phyloP scores from a whole-genome alignment of 108 stramenopile species.

The Cyclotella baltica region DNA sequence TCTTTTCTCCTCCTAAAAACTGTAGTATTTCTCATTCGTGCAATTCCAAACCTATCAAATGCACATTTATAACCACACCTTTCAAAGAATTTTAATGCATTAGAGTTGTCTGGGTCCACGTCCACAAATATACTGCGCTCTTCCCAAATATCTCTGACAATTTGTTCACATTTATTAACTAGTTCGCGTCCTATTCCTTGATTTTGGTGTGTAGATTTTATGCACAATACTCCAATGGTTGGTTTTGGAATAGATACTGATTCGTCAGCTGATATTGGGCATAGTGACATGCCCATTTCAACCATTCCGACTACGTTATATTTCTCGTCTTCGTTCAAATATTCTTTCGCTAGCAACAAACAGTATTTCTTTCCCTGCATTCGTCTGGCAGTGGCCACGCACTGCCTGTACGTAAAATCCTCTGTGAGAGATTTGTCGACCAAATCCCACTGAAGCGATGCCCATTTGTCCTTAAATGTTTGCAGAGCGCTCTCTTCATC shows the following conservation, averaged over 20 bases:
- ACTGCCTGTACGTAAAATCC: slow-evolving; percentile 55
- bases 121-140: slow-evolving; percentile 33
- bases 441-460: slow-evolving; percentile 38
- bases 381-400: slow-evolving; percentile 42
- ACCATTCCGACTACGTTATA: slow-evolving; percentile 50
- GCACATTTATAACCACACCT: slow-evolving; percentile 31
- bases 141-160: slow-evolving; percentile 37
- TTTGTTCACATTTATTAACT: slow-evolving; percentile 36
- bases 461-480: slow-evolving; percentile 7
- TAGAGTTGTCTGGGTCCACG: slow-evolving; percentile 35
- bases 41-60: slow-evolving; percentile 16
- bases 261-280: slow-evolving; percentile 11
- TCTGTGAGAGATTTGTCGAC: slow-evolving; percentile 49
- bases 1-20: slow-evolving; percentile 34
- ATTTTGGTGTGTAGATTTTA: slow-evolving; percentile 38
- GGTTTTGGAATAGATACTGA: slow-evolving; percentile 27
- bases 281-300: slow-evolving; percentile 52
- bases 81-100: slow-evolving; percentile 35
- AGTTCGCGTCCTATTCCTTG: slow-evolving; percentile 35
- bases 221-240: slow-evolving; percentile 41
- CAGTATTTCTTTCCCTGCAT: slow-evolving; percentile 67
- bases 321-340: not conserved
- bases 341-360: slow-evolving; percentile 55
- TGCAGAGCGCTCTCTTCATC: not conserved
- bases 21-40: slow-evolving; percentile 34